A percentile compares a stretch with the other conserved stretches of the same genome.
phyloP scores from a whole-genome alignment of 2,329 filamentous ascomycete species.

The Fonsecaea erecta region DNA sequence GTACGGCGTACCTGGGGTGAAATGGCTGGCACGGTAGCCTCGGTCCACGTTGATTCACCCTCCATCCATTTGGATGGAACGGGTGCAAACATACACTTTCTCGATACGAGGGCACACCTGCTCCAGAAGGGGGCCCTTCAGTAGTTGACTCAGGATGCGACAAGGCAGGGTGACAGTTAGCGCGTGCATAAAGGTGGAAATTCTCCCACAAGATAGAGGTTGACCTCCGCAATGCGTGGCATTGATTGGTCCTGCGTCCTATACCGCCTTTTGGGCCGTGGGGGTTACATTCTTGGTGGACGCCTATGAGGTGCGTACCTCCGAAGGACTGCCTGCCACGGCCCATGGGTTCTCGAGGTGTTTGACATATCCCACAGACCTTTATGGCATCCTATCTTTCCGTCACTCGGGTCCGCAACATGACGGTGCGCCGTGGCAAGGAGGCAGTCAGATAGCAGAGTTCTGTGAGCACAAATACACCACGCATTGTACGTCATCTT shows the following conservation, averaged over 20 bases:
- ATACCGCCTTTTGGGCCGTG: slow-evolving; percentile 20
- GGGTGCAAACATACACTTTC: background rate
- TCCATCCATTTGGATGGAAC: background rate
- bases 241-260: slow-evolving; percentile 11
- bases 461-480: background rate
- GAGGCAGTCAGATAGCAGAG: background rate
- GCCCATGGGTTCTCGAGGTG: background rate
- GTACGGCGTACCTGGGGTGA: background rate
- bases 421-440: background rate
- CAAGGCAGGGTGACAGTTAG: slow-evolving; percentile 1
- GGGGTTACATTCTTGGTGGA: slow-evolving; percentile 1
- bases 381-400: slow-evolving; percentile 1
- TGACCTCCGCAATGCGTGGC: slow-evolving; percentile 2
- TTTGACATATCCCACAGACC: background rate
- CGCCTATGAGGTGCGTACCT: no score
- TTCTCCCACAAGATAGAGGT: slow-evolving; percentile 12
- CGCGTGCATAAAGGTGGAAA: background rate
- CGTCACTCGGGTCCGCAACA: background rate
- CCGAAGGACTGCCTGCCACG: background rate
- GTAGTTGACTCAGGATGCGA: background rate
- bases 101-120: slow-evolving; percentile 1
- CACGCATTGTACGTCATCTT: slow-evolving; percentile 1
- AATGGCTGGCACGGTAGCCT: no score
- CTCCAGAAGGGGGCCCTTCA: background rate
- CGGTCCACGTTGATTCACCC: background rate